Evolutionary conservation across 768 basidiomycete species (phyloP).

Genomic region (Daedalea quercina): DNA sequence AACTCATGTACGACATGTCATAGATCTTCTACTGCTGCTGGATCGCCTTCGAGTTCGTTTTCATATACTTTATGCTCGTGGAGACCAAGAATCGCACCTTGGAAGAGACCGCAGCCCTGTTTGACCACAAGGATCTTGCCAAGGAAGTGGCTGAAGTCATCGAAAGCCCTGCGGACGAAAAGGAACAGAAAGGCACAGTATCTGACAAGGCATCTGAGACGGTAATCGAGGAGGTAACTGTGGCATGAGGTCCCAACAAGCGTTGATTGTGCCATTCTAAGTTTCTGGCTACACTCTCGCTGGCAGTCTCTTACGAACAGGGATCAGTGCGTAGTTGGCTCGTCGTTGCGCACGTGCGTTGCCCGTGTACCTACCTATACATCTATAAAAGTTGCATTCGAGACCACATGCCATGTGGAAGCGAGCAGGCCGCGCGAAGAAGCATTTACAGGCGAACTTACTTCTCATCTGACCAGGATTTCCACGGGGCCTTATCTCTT

Average conservation of each 20-base stretch:
- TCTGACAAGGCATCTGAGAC: not conserved
- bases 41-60: conserved; percentile 33
- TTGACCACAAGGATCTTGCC: not conserved
- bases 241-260: not conserved
- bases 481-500: too few species aligned
- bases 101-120: conserved; percentile 26
- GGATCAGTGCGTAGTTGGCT: too few species aligned
- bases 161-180: not conserved
- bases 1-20: not conserved
- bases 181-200: not conserved
- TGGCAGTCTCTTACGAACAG: too few species aligned
- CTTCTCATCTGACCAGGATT: too few species aligned
- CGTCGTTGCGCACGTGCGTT: too few species aligned
- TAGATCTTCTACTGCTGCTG: conserved; percentile 33
- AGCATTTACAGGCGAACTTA: too few species aligned
- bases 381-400: too few species aligned
- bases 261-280: too few species aligned
- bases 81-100: conserved; percentile 33
- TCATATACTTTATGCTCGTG: conserved; percentile 29
- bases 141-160: not conserved
- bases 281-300: too few species aligned
- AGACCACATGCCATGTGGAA: too few species aligned
- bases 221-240: not conserved
- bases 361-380: too few species aligned
- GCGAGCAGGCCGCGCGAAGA: too few species aligned